These are phyloP conservation scores for Protomyces gravidus DNA, from an alignment of 1,139 yeast species.

Conservation along the genomic window DNA sequence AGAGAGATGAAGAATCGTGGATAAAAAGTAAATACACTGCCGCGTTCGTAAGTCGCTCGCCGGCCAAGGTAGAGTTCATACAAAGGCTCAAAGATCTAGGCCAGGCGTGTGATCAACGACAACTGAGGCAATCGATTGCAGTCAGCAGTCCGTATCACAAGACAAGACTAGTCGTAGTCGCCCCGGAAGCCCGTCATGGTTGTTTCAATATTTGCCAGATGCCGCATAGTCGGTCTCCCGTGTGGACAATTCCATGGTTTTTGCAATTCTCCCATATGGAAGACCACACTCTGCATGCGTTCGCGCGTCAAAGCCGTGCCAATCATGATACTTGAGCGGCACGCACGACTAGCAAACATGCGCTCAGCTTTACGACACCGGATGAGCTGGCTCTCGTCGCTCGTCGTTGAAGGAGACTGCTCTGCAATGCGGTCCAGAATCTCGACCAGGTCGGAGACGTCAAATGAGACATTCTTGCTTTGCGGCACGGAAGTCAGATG, in stretches of 20 bases:
- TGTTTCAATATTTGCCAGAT: slow-evolving; percentile 55
- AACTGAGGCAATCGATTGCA: no score
- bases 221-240: slow-evolving; percentile 95
- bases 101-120: no score
- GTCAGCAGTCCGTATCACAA: no score
- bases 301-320: slow-evolving; percentile 61
- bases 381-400: slow-evolving; percentile 54
- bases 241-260: slow-evolving; percentile 98
- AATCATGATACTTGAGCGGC: slow-evolving; percentile 89
- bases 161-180: neutral
- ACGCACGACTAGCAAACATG: slow-evolving; percentile 91
- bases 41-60: no score
- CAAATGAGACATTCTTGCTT: slow-evolving; percentile 66
- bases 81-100: no score
- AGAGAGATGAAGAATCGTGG: slow-evolving; percentile 61
- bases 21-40: neutral
- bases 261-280: slow-evolving; percentile 63
- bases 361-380: slow-evolving; percentile 73
- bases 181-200: slow-evolving; percentile 1
- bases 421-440: slow-evolving; percentile 1
- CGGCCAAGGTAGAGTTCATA: no score
- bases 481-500: slow-evolving; percentile 62
- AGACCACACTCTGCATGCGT: slow-evolving; percentile 66
- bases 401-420: slow-evolving; percentile 51
- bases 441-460: slow-evolving; percentile 38